These are phyloP conservation scores for Gyrodon lividus DNA, from an alignment of 768 basidiomycete genomes.

Conservation along the genomic window DNA sequence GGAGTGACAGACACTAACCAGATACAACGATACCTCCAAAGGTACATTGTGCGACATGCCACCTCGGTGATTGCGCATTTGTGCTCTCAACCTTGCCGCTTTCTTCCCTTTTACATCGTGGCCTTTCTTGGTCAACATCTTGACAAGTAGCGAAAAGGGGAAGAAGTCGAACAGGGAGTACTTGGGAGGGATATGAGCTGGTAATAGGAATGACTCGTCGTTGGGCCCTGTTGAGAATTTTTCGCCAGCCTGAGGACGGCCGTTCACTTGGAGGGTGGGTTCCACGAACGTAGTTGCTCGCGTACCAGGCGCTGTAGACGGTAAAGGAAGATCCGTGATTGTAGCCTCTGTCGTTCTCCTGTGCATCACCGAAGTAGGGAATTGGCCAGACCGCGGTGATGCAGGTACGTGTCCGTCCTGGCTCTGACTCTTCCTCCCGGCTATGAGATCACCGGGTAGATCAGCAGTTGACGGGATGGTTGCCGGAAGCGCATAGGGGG, in stretches of 20 bases:
- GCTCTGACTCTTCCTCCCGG: background rate
- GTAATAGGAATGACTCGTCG: constrained; percentile 50
- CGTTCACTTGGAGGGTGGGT: constrained; percentile 8
- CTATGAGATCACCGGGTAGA: constrained; percentile 6
- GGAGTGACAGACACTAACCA: constrained; percentile 40
- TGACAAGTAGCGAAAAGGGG: constrained; percentile 63
- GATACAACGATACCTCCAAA: constrained; percentile 65
- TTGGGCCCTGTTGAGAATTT: constrained; percentile 12
- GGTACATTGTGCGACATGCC: constrained; percentile 57
- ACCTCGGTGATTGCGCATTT: constrained; percentile 41
- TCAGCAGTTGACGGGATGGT: constrained; percentile 44
- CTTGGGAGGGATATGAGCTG: constrained; percentile 56
- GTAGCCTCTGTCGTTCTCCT: constrained; percentile 8
- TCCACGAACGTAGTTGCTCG: constrained; percentile 11
- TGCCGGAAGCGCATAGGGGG: constrained; percentile 56
- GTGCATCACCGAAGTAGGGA: background rate
- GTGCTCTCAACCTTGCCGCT: constrained; percentile 54
- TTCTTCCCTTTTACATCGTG: constrained; percentile 60
- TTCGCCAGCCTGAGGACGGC: constrained; percentile 1
- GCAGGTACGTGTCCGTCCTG: background rate
- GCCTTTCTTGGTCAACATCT: constrained; percentile 45
- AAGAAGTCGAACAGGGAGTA: constrained; percentile 64
- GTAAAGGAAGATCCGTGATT: constrained; percentile 29
- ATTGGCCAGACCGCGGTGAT: constrained; percentile 9
- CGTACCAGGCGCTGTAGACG: constrained; percentile 21